Evolutionary conservation across 345 rosid genomes (phyloP), one percentile per base, ranked within the genome.

Genomic region (Salix udensis): DNA sequence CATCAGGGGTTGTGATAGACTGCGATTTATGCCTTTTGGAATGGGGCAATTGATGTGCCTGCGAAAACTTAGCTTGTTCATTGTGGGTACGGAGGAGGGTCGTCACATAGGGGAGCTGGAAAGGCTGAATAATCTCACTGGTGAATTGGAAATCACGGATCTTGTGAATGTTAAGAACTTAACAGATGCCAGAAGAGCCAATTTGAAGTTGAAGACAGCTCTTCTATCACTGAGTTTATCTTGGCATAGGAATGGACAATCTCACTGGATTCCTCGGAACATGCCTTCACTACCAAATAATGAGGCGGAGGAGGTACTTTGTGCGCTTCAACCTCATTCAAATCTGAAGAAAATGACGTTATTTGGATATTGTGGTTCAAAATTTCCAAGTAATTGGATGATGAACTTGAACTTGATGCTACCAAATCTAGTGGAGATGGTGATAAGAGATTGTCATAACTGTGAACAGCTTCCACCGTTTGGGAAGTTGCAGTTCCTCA

Each of bases 111-210:
- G 14, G 1, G 77, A 82, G 53, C 26, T 78, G 52, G 52, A 62
- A 50, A 30, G 1, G 7, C 39, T 78, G 76, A 37, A 44, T 12
- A 75, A 72, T 11, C 73, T 11, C 23, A 77, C n/a, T 14, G 77
- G 71, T n/a, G 58, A 75, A 15, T 53, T 78, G 23, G 16, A 13
- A n/a, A 62, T 82, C 15, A 30, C 52, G 31, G n/a, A 53, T 21
- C 77, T 71, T 23, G 31, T 48, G 0, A 58, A 60, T 18, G 36
- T 58, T 7, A 61, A 61, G 40, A 50, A 64, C 31, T 52, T 42
- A 23, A 16, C 30, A 76, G 74, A 68, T 67, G 79, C 85, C 7
- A 40, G 24, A 24, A 42, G 68, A 65, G 82, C 82, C 23, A 68
- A 82, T 16, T 31, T 82, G 72, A 12, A 23, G 4, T 23, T 12